These are phyloP conservation scores for Kluyveromyces lactis DNA, from an alignment of 805 yeast genomes.

Conservation along the genomic window DNA sequence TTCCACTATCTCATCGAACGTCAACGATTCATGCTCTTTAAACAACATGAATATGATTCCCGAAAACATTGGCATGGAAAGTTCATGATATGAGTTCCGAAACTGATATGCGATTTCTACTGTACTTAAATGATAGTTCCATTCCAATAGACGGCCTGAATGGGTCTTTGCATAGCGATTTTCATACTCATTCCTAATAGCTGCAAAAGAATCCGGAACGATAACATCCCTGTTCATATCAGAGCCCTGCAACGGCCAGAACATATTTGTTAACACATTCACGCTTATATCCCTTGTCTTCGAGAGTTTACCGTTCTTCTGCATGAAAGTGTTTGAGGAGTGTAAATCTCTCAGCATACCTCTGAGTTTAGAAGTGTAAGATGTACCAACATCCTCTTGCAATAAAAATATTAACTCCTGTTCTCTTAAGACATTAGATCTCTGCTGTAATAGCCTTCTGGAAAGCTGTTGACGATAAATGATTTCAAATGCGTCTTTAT, in stretches of 20 bases:
- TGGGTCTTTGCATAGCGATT: slow-evolving; percentile 42
- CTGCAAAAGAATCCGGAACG: slow-evolving; percentile 38
- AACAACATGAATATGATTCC: slow-evolving; percentile 74
- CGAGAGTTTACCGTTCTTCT: not conserved
- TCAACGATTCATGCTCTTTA: slow-evolving; percentile 44
- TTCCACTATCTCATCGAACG: slow-evolving; percentile 53
- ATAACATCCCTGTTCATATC: slow-evolving; percentile 27
- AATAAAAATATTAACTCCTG: slow-evolving; percentile 56
- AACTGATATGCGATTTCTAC: slow-evolving; percentile 70
- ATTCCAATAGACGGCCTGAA: slow-evolving; percentile 51
- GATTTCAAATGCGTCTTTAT: slow-evolving; percentile 80
- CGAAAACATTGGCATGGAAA: slow-evolving; percentile 73
- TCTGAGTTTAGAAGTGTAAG: slow-evolving; percentile 71
- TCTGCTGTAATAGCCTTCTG: slow-evolving; percentile 53
- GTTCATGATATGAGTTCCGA: slow-evolving; percentile 62
- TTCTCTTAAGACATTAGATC: slow-evolving; percentile 54
- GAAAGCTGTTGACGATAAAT: slow-evolving; percentile 83
- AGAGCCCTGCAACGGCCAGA: slow-evolving; percentile 56
- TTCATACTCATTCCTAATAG: slow-evolving; percentile 39
- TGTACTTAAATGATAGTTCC: slow-evolving; percentile 82
- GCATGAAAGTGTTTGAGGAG: slow-evolving; percentile 38
- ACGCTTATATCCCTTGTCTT: slow-evolving; percentile 34
- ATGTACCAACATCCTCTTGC: slow-evolving; percentile 69
- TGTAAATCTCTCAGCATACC: slow-evolving; percentile 82
- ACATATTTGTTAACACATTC: slow-evolving; percentile 49